Percentiles rank a stretch among this genome's conserved stretches.
These are phyloP conservation scores for Picochlorum sp. DNA, from an alignment of 139 green algal genomes.

Conservation along the genomic window DNA sequence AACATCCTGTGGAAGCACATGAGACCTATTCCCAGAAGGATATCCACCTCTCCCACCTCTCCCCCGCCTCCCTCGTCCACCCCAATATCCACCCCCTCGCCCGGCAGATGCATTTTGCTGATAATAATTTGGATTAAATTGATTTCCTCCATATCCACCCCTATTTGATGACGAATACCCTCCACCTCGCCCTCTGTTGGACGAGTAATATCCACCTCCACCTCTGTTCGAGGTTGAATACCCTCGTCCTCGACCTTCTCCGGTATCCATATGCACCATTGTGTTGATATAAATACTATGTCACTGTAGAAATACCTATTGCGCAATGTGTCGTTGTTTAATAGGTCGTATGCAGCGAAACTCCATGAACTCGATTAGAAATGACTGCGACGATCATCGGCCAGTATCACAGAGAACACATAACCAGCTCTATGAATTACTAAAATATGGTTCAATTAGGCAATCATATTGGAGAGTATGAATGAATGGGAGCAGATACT, in stretches of 20 bases:
- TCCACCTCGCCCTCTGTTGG: not conserved
- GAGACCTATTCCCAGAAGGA: not conserved
- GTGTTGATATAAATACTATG: not conserved
- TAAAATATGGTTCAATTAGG: too few species aligned
- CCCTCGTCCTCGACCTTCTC: slow-evolving; percentile 7
- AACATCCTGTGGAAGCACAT: slow-evolving; percentile 26
- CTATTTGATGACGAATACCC: not conserved
- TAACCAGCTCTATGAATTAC: too few species aligned
- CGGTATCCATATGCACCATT: slow-evolving; percentile 26
- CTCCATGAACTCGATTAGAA: too few species aligned
- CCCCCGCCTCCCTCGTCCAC: slow-evolving; percentile 15
- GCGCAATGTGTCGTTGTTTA: too few species aligned
- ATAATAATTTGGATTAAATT: slow-evolving; percentile 7
- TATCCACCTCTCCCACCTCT: not conserved
- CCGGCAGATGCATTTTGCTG: slow-evolving; percentile 5
- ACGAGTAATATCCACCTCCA: not conserved
- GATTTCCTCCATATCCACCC: not conserved
- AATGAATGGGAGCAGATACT: too few species aligned
- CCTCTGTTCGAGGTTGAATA: slow-evolving; percentile 5
- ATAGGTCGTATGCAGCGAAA: too few species aligned
- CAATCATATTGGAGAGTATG: too few species aligned
- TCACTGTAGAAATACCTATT: too few species aligned
- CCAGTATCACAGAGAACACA: too few species aligned
- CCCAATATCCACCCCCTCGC: slow-evolving; percentile 19
- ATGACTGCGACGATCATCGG: too few species aligned